Evolutionary conservation across 2,329 filamentous ascomycete genomes (phyloP), one percentile per base, ranked within the genome.

Genomic region (Neurospora sp.): DNA sequence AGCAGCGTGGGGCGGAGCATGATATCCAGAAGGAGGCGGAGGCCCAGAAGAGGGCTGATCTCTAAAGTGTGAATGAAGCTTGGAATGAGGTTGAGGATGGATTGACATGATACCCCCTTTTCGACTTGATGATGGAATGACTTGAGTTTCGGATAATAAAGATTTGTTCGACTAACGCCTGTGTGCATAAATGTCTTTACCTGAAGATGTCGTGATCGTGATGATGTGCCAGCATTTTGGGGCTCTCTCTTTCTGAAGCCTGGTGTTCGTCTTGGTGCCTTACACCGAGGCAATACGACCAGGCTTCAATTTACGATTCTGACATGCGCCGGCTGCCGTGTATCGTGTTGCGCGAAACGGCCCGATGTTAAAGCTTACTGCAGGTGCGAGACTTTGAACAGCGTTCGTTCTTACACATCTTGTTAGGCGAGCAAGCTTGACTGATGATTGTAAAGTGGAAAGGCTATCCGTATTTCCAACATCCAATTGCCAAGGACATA

Each of bases 1-100:
- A 88, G 77, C 91, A 97, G 85, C 87, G 93, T 23, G 91, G 93
- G 67, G 93, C 90, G 1, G 93, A 97, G 86, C 82, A 86, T 43
- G 93, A 97, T 77, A 85, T 97, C 70, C 82, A 91, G 80, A 94
- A 92, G 87, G 83, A 92, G 83, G 86, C 83, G 0, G 85, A 87
- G 73, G 83, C 84, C 37, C 67, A 74, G 67, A 36, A 69, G 62
- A 39, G 37, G 8, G n/a, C 52, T 36, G 52, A 62, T 62, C 28
- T 62, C 52, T 62, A 33, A 57, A 57, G 17, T 8, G 8, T 38
- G 17, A 52, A 43, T 15, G 15, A 46, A 57, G 66, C 46, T 19
- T n/a, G 46, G 19, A 19, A 40, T 15, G 57, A 37, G 17, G 62
- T 11, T 37, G 19, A 28, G 46, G 19, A 28, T 8, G 46, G 46